Percentiles rank a stretch among this genome's conserved stretches.
These are phyloP conservation scores for Lentinus polychrous DNA, from an alignment of 1,284 basidiomycete genomes.

Conservation along the genomic window DNA sequence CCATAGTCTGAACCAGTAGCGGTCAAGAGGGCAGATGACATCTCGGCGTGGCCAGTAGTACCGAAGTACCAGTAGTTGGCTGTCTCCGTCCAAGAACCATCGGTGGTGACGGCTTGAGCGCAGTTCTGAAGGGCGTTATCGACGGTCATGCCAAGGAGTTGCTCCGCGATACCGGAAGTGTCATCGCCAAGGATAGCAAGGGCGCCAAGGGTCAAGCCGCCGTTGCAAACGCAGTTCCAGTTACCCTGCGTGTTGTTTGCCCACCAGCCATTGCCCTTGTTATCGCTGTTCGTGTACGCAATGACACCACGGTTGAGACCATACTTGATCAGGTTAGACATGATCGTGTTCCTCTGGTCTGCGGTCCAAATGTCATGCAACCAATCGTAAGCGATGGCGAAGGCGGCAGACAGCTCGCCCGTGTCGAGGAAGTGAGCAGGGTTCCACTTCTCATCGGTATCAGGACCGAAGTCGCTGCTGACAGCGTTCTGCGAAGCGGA, in stretches of 20 bases:
- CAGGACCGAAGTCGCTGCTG: conserved; percentile 68
- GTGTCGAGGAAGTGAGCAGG: conserved; percentile 89
- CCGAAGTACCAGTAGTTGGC: conserved; percentile 97
- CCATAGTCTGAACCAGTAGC: conserved; percentile 84
- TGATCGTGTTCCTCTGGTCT: conserved; percentile 68
- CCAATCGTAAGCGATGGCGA: conserved; percentile 94
- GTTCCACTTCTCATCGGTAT: conserved; percentile 68
- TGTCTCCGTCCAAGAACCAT: conserved; percentile 95
- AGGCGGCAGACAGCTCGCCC: conserved; percentile 84
- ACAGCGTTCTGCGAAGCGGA: conserved; percentile 51
- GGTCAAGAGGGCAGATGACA: conserved; percentile 76
- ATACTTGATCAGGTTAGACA: conserved; percentile 70
- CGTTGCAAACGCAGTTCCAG: conserved; percentile 98
- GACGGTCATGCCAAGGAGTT: conserved; percentile 65
- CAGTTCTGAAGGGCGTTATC: conserved; percentile 80
- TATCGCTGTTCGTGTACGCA: conserved; percentile 40
- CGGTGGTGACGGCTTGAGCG: conserved; percentile 52
- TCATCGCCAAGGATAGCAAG: conserved; percentile 90
- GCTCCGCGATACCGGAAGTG: conserved; percentile 62
- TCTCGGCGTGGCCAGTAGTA: conserved; percentile 90
- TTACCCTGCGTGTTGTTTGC: conserved; percentile 60
- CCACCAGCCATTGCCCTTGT: conserved; percentile 54
- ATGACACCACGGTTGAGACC: conserved; percentile 65
- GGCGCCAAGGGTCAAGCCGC: conserved; percentile 83
- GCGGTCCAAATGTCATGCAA: conserved; percentile 81